Percentiles rank a stretch among this genome's conserved stretches.
Evolutionary conservation across 2,329 filamentous ascomycete genomes (phyloP).

Genomic region (Xylaria sp.): DNA sequence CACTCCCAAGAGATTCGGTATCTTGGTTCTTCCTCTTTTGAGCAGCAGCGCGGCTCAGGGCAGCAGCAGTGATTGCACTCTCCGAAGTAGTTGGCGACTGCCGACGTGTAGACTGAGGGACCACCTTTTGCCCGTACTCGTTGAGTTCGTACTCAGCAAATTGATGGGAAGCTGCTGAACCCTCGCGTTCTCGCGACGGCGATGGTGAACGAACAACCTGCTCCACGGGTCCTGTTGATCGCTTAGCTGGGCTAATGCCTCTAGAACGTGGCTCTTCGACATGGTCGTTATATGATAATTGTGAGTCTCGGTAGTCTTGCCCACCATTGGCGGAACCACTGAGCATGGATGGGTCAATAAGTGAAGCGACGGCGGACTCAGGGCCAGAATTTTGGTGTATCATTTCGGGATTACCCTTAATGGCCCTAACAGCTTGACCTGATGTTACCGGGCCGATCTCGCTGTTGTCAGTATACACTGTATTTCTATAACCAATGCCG

Average conservation of each 20-base stretch:
- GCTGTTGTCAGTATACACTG: conserved; percentile 62
- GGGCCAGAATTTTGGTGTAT: conserved; percentile 77
- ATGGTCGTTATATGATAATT: conserved; percentile 47
- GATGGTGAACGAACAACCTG: conserved; percentile 55
- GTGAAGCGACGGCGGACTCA: conserved; percentile 89
- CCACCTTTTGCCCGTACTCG: conserved; percentile 67
- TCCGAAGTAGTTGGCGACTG: conserved; percentile 67
- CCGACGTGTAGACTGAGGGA: conserved; percentile 57
- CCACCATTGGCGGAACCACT: conserved; percentile 65
- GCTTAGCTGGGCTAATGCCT: conserved; percentile 56
- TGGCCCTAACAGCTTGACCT: conserved; percentile 75
- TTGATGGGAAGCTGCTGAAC: conserved; percentile 54
- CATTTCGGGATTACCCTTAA: conserved; percentile 80
- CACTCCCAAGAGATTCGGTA: conserved; percentile 52
- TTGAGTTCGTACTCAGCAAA: conserved; percentile 68
- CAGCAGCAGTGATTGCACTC: conserved; percentile 66
- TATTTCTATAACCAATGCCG: conserved; percentile 64
- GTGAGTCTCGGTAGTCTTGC: conserved; percentile 58
- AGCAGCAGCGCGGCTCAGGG: conserved; percentile 61
- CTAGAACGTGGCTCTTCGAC: conserved; percentile 42
- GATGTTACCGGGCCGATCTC: conserved; percentile 69
- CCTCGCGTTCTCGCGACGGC: conserved; percentile 44
- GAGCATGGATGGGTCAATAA: conserved; percentile 73
- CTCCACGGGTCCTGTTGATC: conserved; percentile 51
- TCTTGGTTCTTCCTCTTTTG: conserved; percentile 60